phyloP scores from a whole-genome alignment of 495 filamentous ascomycete species.

The Talaromyces ruber region DNA sequence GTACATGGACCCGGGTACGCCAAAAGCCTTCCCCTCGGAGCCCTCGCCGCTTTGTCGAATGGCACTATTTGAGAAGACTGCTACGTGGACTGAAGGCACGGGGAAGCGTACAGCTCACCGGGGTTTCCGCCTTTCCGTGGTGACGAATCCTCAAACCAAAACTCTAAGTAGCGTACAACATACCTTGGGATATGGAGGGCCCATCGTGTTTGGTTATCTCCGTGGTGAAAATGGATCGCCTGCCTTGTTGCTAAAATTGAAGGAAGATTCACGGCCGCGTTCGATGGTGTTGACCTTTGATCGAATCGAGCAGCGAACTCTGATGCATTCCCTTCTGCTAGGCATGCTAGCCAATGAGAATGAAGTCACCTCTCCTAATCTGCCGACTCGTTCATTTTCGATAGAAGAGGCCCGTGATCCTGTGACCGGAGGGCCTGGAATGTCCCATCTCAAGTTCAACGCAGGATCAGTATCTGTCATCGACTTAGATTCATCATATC shows the following conservation, averaged over 20 bases:
- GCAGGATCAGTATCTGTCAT: conserved; percentile 39
- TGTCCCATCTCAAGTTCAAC: conserved; percentile 32
- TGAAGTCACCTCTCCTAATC: conserved; percentile 54
- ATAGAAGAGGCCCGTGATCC: conserved; percentile 47
- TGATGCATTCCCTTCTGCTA: conserved; percentile 58
- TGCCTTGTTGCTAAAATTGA: conserved; percentile 60
- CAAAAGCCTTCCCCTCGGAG: conserved; percentile 63
- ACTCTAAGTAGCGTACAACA: conserved; percentile 65
- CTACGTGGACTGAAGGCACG: conserved; percentile 53
- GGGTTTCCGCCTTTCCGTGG: conserved; percentile 65
- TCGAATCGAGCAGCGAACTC: conserved; percentile 54
- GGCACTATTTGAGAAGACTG: conserved; percentile 60
- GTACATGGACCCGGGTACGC: conserved; percentile 61
- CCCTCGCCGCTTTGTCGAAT: conserved; percentile 59
- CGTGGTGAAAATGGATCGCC: conserved; percentile 58
- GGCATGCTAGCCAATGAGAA: conserved; percentile 52
- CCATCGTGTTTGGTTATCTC: conserved; percentile 65
- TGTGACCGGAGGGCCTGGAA: conserved; percentile 17
- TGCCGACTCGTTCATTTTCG: conserved; percentile 50
- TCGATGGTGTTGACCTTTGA: conserved; percentile 69
- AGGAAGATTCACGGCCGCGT: conserved; percentile 52
- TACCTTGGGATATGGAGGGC: conserved; percentile 46
- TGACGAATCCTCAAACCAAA: conserved; percentile 68
- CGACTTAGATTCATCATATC: conserved; percentile 37
- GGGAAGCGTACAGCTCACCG: conserved; percentile 60